These are phyloP conservation scores for Intubia oerlemansii DNA, from an alignment of 2,329 filamentous ascomycete species.

Conservation along the genomic window DNA sequence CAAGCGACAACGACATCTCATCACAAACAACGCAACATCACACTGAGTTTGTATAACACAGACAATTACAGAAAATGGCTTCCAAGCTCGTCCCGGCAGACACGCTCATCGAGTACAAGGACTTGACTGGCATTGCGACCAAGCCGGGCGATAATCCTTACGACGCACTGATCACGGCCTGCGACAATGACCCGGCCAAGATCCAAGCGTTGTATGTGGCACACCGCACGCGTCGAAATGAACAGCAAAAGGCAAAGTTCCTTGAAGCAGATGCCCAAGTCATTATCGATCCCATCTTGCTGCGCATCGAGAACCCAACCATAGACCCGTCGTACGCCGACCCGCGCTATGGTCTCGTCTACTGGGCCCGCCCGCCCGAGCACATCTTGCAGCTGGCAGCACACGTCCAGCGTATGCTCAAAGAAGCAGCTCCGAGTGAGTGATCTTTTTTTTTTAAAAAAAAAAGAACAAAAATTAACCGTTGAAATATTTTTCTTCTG, in stretches of 20 bases:
- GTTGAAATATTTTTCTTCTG: no score
- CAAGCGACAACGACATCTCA: no score
- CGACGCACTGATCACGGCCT: constrained; percentile 47
- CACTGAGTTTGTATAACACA: no score
- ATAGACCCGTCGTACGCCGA: constrained; percentile 52
- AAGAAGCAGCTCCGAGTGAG: constrained; percentile 37
- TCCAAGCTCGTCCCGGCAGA: constrained; percentile 18
- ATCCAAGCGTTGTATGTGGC: constrained; percentile 52
- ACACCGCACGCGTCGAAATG: constrained; percentile 57
- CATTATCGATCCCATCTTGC: constrained; percentile 54
- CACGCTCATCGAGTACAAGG: constrained; percentile 28
- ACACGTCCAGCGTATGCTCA: constrained; percentile 46
- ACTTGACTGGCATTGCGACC: constrained; percentile 28
- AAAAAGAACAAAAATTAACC: no score
- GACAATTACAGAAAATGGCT: no score
- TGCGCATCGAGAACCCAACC: constrained; percentile 41
- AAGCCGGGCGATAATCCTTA: constrained; percentile 50
- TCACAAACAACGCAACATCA: no score
- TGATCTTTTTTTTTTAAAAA: no score
- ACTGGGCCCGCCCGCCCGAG: constrained; percentile 69
- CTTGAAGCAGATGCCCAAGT: constrained; percentile 51
- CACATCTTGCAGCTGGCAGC: constrained; percentile 46
- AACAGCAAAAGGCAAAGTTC: constrained; percentile 54
- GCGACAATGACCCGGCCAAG: constrained; percentile 39
- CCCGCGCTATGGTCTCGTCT: constrained; percentile 59